A percentile compares a stretch with the other conserved stretches of the same genome.
These are phyloP conservation scores for Canna indica DNA, from an alignment of 176 grass and related monocot genomes.

Conservation along the genomic window DNA sequence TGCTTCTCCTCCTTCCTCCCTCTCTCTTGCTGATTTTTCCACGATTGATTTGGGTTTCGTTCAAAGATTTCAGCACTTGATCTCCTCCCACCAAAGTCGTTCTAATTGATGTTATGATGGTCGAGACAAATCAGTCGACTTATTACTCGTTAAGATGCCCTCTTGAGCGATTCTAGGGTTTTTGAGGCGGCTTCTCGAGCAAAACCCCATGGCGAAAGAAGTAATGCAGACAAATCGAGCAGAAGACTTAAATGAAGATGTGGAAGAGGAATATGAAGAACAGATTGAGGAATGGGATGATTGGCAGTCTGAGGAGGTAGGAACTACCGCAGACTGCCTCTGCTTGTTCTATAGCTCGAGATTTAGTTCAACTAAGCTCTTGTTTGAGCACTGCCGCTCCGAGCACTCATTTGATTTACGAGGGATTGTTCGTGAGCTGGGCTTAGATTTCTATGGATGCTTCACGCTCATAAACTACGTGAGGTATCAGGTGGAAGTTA, in stretches of 20 bases:
- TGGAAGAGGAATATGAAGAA: constrained; percentile 43
- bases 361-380: constrained; percentile 34
- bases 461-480: constrained; percentile 85
- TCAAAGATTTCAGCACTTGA: too few species aligned
- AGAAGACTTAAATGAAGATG: constrained; percentile 16
- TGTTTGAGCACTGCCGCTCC: constrained; percentile 55
- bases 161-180: background rate
- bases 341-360: constrained; percentile 67
- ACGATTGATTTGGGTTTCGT: too few species aligned
- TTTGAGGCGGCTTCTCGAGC: background rate
- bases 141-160: background rate
- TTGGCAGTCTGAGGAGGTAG: constrained; percentile 49
- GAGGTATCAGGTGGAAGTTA: constrained; percentile 44
- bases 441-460: constrained; percentile 79
- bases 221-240: constrained; percentile 7
- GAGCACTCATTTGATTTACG: constrained; percentile 65
- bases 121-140: too few species aligned
- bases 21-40: too few species aligned
- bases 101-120: too few species aligned
- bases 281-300: constrained; percentile 63
- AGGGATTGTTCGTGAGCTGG: constrained; percentile 27
- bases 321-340: constrained; percentile 23
- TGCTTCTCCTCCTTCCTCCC: too few species aligned
- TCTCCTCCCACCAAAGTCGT: too few species aligned
- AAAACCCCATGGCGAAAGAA: constrained; percentile 6